Evolutionary conservation across 1,139 yeast genomes (phyloP).

Genomic region (Ogataea hybrid): DNA sequence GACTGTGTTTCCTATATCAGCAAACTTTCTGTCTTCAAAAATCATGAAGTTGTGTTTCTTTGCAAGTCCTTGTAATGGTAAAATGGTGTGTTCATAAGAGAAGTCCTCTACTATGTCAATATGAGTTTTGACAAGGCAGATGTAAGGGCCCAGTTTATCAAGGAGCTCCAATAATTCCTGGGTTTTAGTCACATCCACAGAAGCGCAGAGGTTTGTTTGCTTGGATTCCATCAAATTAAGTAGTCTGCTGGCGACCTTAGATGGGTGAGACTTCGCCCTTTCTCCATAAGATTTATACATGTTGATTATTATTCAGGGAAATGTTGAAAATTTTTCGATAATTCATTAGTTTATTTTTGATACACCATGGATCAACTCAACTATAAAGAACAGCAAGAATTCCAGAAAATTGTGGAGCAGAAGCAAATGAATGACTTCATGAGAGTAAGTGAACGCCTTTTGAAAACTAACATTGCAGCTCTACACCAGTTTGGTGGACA

Average conservation of each 20-base stretch:
- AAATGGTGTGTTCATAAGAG: slow-evolving; percentile 71
- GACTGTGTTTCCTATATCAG: slow-evolving; percentile 98
- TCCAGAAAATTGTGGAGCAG: slow-evolving; percentile 91
- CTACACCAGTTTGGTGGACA: slow-evolving; percentile 90
- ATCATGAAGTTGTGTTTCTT: slow-evolving; percentile 79
- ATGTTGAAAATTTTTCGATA: slow-evolving; percentile 11
- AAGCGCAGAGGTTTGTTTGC: slow-evolving; percentile 89
- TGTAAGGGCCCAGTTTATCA: slow-evolving; percentile 84
- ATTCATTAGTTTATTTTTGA: neutral
- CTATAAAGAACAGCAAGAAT: slow-evolving; percentile 93
- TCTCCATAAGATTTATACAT: slow-evolving; percentile 49
- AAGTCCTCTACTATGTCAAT: slow-evolving; percentile 91
- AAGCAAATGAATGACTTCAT: slow-evolving; percentile 99
- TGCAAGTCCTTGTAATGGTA: slow-evolving; percentile 68
- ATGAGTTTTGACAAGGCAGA: slow-evolving; percentile 92
- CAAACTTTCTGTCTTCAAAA: slow-evolving; percentile 96
- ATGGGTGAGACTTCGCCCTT: slow-evolving; percentile 69
- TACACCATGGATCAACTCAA: slow-evolving; percentile 69
- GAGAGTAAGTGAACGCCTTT: slow-evolving; percentile 50
- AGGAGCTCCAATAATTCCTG: slow-evolving; percentile 66
- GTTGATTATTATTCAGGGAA: neutral
- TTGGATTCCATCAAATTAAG: slow-evolving; percentile 74
- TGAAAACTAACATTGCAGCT: slow-evolving; percentile 35
- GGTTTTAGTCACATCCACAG: slow-evolving; percentile 87
- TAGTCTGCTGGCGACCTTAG: slow-evolving; percentile 78